Conservation (phyloP, 2,329 filamentous ascomycete genomes). For the Claviceps sp. region DNA sequence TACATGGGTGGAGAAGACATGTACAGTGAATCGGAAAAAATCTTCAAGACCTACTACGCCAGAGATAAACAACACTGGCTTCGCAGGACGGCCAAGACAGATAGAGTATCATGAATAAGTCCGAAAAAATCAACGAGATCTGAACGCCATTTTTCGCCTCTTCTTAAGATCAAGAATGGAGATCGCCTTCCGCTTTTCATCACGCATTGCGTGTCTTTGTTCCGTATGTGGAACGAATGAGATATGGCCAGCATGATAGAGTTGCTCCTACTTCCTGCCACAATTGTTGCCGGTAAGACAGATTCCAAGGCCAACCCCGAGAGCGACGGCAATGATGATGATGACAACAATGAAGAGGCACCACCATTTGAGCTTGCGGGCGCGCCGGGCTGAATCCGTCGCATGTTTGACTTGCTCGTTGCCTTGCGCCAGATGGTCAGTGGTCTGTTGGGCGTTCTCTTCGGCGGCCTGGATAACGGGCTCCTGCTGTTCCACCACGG, state of each 20-base stretch:
- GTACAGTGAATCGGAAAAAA: neutral
- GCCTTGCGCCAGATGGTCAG: constrained; percentile 52
- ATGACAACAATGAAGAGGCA: constrained; percentile 49
- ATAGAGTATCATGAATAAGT: neutral
- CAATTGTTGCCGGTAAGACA: constrained; percentile 19
- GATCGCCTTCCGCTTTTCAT: neutral
- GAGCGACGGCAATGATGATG: constrained; percentile 40
- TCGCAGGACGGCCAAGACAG: neutral
- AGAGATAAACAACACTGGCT: neutral
- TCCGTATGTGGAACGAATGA: neutral
- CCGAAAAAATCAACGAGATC: no score
- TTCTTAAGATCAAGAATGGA: neutral
- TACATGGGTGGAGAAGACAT: neutral
- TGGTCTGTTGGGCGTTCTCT: constrained; percentile 50
- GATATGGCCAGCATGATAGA: neutral
- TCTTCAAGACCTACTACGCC: neutral
- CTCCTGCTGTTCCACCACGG: constrained; percentile 62
- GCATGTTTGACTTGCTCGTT: constrained; percentile 57
- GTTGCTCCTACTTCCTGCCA: neutral
- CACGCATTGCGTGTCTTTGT: neutral
- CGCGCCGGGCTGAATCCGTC: constrained; percentile 50
- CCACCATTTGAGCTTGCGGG: constrained; percentile 72
- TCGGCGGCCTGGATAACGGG: constrained; percentile 47
- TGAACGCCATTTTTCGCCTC: neutral
- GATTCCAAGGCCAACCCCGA: constrained; percentile 42